These are phyloP conservation scores for Pseudisothecium myosuroides DNA, from an alignment of 225 moss, liverwort and hornwort genomes.

Conservation along the genomic window DNA sequence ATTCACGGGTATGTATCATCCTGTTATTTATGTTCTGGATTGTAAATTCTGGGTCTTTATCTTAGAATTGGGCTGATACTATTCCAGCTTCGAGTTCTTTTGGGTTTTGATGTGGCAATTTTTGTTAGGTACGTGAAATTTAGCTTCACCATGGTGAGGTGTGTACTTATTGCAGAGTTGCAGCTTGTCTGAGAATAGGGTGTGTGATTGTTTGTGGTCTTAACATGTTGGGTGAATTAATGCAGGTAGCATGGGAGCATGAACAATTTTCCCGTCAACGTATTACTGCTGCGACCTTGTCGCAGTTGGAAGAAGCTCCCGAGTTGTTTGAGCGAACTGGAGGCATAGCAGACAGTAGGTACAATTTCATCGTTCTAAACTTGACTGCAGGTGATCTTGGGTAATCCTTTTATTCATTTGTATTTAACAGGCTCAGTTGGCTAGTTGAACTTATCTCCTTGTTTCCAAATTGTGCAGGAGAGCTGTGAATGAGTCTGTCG, in stretches of 20 bases:
- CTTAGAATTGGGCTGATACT: not conserved
- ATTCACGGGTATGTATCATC: conserved; percentile 54
- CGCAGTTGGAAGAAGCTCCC: conserved; percentile 66
- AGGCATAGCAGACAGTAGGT: conserved; percentile 81
- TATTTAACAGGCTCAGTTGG: not conserved
- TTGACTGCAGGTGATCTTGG: not conserved
- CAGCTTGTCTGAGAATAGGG: not conserved
- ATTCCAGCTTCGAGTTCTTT: not conserved
- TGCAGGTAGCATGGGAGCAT: conserved; percentile 94
- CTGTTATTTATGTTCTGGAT: not conserved
- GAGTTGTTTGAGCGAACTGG: conserved; percentile 67
- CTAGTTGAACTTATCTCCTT: not conserved
- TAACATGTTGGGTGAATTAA: not conserved
- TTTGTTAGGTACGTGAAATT: not conserved
- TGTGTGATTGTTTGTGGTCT: not conserved
- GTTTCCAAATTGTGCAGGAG: conserved; percentile 39
- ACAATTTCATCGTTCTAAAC: not conserved
- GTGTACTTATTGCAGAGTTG: not conserved
- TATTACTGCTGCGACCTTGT: conserved; percentile 86
- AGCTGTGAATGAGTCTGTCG: conserved; percentile 47
- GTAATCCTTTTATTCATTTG: not conserved
- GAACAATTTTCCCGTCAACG: conserved; percentile 96
- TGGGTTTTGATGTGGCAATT: not conserved
- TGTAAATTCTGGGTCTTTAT: not conserved
- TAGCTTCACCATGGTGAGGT: not conserved